Conservation (phyloP, 1,284 basidiomycete genomes). For the Austroboletus niveus region DNA sequence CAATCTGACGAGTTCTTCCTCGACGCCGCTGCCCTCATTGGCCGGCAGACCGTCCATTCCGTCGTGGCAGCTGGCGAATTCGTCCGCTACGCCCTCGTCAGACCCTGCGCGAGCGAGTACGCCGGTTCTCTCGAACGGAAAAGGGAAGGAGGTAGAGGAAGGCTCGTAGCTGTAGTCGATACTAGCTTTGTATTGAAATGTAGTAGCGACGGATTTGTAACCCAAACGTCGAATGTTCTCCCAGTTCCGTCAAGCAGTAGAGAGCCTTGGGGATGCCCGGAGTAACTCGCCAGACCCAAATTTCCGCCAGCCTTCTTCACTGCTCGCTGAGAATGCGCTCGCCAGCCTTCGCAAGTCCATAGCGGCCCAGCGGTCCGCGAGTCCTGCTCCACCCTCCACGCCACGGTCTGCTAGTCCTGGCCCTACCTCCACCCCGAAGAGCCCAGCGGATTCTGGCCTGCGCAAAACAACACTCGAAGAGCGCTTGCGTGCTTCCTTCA, state of each 20-base stretch:
- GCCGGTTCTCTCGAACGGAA: constrained; percentile 34
- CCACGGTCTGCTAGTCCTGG: constrained; percentile 30
- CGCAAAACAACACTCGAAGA: constrained; percentile 68
- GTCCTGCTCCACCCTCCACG: constrained; percentile 38
- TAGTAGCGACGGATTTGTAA: neutral
- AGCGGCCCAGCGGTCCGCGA: constrained; percentile 48
- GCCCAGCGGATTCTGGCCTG: constrained; percentile 12
- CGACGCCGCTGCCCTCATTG: constrained; percentile 46
- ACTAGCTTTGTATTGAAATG: neutral
- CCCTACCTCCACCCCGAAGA: constrained; percentile 23
- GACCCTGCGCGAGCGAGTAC: constrained; percentile 17
- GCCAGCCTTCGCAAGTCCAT: constrained; percentile 62
- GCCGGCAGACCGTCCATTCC: constrained; percentile 75
- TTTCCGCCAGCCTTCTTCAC: constrained; percentile 39
- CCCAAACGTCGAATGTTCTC: constrained; percentile 52
- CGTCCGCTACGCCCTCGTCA: constrained; percentile 22
- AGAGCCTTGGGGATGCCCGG: constrained; percentile 43
- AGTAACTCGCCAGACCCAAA: constrained; percentile 36
- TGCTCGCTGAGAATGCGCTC: constrained; percentile 59
- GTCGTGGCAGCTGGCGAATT: constrained; percentile 76
- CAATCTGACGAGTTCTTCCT: constrained; percentile 45
- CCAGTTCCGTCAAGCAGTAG: constrained; percentile 60
- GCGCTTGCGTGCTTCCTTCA: constrained; percentile 60
- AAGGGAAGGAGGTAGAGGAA: constrained; percentile 46
- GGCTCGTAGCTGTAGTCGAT: constrained; percentile 11